phyloP scores from a whole-genome alignment of 139 green algal genomes.

The Haematococcus sp. region DNA sequence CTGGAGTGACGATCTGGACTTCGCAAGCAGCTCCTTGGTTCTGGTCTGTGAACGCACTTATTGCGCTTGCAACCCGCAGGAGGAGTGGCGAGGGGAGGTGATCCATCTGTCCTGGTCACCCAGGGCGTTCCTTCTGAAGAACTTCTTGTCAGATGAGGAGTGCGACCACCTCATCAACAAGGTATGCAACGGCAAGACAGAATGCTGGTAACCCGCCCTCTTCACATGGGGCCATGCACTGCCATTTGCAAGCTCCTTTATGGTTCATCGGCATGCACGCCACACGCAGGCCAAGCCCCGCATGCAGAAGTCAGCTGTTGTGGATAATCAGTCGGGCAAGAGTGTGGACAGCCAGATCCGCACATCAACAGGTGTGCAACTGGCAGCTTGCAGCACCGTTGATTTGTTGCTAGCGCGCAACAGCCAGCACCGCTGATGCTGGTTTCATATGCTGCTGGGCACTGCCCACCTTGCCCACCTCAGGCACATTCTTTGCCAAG shows the following conservation, averaged over 20 bases:
- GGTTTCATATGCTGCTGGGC: too few relatives aligned
- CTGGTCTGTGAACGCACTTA: too few relatives aligned
- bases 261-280: not conserved
- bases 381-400: not conserved
- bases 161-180: slow-evolving; percentile 59
- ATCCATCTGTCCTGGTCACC: slow-evolving; percentile 61
- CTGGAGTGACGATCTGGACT: too few relatives aligned
- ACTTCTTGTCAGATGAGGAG: slow-evolving; percentile 56
- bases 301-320: slow-evolving; percentile 57
- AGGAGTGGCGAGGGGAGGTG: slow-evolving; percentile 64
- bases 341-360: slow-evolving; percentile 48
- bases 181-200: slow-evolving; percentile 20
- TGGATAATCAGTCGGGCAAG: slow-evolving; percentile 57
- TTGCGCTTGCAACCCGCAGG: slow-evolving; percentile 23
- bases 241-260: too few relatives aligned
- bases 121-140: slow-evolving; percentile 53
- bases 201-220: not conserved
- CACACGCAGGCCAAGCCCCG: slow-evolving; percentile 35
- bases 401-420: not conserved
- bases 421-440: not conserved
- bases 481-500: slow-evolving; percentile 48
- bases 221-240: too few relatives aligned
- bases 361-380: slow-evolving; percentile 12
- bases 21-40: too few relatives aligned
- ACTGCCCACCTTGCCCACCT: slow-evolving; percentile 23